Percentiles rank a stretch among this genome's conserved stretches.
Conservation (phyloP, 2,329 filamentous ascomycete species). For the Diplodia mutila region DNA sequence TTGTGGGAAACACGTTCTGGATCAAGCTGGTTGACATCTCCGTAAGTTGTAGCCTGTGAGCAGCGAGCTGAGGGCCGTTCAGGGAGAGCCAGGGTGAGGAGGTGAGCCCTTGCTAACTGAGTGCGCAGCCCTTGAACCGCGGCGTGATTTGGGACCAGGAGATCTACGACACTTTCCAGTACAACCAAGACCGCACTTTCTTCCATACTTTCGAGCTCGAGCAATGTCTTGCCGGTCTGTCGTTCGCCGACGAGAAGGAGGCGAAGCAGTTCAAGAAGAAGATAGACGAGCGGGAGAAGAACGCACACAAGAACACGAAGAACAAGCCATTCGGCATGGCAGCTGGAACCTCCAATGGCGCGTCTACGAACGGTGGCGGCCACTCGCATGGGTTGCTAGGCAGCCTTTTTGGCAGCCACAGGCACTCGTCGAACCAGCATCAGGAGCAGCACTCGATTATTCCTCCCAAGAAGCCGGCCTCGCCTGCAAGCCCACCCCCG, state of each 20-base stretch:
- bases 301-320: slow-evolving; percentile 84
- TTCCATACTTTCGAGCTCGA: slow-evolving; percentile 98
- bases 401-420: slow-evolving; percentile 48
- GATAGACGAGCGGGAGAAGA: slow-evolving; percentile 94
- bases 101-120: slow-evolving; percentile 22
- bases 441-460: slow-evolving; percentile 52
- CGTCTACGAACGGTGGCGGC: slow-evolving; percentile 28
- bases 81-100: background rate
- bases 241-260: slow-evolving; percentile 96
- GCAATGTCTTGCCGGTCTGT: slow-evolving; percentile 85
- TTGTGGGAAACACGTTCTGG: slow-evolving; percentile 96
- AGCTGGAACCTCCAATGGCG: slow-evolving; percentile 40
- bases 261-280: slow-evolving; percentile 97
- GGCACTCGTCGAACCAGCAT: slow-evolving; percentile 50
- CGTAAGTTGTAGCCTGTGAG: slow-evolving; percentile 58
- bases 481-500: slow-evolving; percentile 41
- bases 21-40: slow-evolving; percentile 97
- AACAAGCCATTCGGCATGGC: slow-evolving; percentile 70
- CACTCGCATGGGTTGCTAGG: slow-evolving; percentile 53
- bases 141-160: slow-evolving; percentile 98
- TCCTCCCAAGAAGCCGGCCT: slow-evolving; percentile 48
- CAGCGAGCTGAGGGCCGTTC: slow-evolving; percentile 27
- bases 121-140: slow-evolving; percentile 68
- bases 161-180: slow-evolving; percentile 91
- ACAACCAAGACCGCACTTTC: slow-evolving; percentile 96